Percentiles rank a stretch among this genome's conserved stretches.
Evolutionary conservation across 2,329 filamentous ascomycete species (phyloP).

Genomic region (Clonostachys rosea): DNA sequence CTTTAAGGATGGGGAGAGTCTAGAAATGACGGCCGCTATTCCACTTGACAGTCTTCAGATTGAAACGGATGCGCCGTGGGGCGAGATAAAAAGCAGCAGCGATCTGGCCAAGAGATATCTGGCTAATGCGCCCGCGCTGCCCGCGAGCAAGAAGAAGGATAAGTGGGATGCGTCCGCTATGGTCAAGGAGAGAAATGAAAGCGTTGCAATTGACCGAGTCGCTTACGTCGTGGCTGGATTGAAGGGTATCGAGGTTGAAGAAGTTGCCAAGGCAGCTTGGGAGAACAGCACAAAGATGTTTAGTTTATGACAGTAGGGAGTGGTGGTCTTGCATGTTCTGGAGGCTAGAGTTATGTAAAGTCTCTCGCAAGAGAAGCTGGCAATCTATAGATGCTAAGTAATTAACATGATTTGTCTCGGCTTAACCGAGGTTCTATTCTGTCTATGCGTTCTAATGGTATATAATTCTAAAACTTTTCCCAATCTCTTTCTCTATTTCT

Average conservation of each 20-base stretch:
- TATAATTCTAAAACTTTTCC: too few relatives aligned
- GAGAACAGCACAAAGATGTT: constrained; percentile 23
- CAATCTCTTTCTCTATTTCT: too few relatives aligned
- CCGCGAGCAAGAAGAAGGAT: constrained; percentile 39
- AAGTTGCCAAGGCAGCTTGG: constrained; percentile 32
- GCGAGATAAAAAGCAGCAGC: neutral
- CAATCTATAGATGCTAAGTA: too few relatives aligned
- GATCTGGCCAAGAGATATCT: constrained; percentile 30
- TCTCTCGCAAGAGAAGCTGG: too few relatives aligned
- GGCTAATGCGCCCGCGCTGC: constrained; percentile 25
- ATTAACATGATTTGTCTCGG: too few relatives aligned
- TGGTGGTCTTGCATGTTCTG: too few relatives aligned
- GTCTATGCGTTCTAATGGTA: too few relatives aligned
- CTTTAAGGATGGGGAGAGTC: neutral
- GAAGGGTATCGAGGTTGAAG: constrained; percentile 32
- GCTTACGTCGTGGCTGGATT: constrained; percentile 41
- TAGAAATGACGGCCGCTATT: neutral
- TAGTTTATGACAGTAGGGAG: too few relatives aligned
- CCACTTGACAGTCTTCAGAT: neutral
- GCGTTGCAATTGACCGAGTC: constrained; percentile 39
- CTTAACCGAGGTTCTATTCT: too few relatives aligned
- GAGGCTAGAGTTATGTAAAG: too few relatives aligned
- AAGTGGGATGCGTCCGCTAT: constrained; percentile 38
- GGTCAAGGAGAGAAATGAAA: constrained; percentile 48
- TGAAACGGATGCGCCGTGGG: neutral